Evolutionary conservation across 2,329 filamentous ascomycete species (phyloP).

Genomic region (Penicillium glabrum): DNA sequence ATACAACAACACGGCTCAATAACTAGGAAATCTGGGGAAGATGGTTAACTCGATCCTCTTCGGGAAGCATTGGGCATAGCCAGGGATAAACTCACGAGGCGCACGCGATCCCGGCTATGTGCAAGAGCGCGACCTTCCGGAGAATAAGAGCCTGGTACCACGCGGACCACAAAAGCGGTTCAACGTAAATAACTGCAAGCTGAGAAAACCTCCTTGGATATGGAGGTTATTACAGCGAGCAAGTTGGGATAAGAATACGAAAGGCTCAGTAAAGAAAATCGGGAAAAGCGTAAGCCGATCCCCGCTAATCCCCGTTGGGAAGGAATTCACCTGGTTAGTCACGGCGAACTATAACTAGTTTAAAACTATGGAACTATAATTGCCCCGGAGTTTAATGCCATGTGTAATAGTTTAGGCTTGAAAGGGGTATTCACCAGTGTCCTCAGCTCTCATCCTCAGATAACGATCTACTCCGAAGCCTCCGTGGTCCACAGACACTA

Average conservation of each 20-base stretch:
- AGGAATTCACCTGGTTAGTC: background rate
- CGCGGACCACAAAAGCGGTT: background rate
- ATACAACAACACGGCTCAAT: background rate
- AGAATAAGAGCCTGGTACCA: background rate
- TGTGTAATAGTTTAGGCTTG: too few relatives aligned
- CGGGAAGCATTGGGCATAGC: background rate
- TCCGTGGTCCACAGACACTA: too few relatives aligned
- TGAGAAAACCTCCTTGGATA: background rate
- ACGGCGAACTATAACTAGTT: background rate
- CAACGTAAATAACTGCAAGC: background rate
- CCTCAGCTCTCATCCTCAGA: too few relatives aligned
- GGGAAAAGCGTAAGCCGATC: background rate
- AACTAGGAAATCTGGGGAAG: background rate
- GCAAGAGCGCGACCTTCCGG: background rate
- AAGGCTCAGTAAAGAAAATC: background rate
- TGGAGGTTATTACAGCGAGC: background rate
- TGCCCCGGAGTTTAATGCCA: too few relatives aligned
- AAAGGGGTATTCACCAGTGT: too few relatives aligned
- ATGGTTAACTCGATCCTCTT: background rate
- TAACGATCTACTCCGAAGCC: too few relatives aligned
- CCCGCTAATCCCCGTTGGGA: slow-evolving; percentile 1
- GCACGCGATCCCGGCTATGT: slow-evolving; percentile 13
- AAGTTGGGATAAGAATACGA: background rate
- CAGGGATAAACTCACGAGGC: slow-evolving; percentile 23
- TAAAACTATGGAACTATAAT: background rate